Conservation (phyloP, 805 yeast species). For the Clavispora carvajalis region DNA sequence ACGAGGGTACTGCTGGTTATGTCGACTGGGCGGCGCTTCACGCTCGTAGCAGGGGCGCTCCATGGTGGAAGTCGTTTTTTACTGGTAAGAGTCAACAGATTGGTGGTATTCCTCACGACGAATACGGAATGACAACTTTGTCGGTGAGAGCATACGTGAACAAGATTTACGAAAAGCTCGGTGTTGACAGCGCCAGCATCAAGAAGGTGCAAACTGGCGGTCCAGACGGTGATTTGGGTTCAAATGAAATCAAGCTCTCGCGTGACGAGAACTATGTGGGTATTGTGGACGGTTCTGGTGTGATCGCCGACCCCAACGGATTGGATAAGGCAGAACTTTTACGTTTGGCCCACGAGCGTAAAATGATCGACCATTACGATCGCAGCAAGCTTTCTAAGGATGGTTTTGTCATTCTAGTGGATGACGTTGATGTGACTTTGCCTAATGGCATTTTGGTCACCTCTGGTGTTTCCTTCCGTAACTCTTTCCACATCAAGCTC, state of each 20-base stretch:
- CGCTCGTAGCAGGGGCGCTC: constrained; percentile 87
- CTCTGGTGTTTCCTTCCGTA: constrained; percentile 87
- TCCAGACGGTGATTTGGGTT: constrained; percentile 97
- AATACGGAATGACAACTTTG: constrained; percentile 94
- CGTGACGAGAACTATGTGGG: constrained; percentile 80
- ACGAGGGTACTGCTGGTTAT: constrained; percentile 93
- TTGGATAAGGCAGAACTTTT: constrained; percentile 72
- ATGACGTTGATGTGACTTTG: constrained; percentile 70
- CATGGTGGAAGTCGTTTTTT: constrained; percentile 98
- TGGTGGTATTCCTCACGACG: constrained; percentile 98
- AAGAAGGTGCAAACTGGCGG: constrained; percentile 96
- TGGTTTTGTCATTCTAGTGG: constrained; percentile 82
- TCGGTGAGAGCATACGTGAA: constrained; percentile 90
- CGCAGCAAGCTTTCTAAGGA: constrained; percentile 56
- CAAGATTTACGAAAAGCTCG: constrained; percentile 75
- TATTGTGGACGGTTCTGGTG: constrained; percentile 94
- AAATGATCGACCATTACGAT: constrained; percentile 69
- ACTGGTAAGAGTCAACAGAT: constrained; percentile 89
- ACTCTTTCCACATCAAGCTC: constrained; percentile 76
- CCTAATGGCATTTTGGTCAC: constrained; percentile 74
- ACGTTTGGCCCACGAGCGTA: constrained; percentile 72
- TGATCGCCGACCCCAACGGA: constrained; percentile 86
- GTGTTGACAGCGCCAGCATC: constrained; percentile 53
- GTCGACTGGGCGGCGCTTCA: constrained; percentile 98
- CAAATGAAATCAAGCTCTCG: constrained; percentile 88